Conservation (phyloP, 2,329 filamentous ascomycete genomes). For the Hypoxylon sp. region DNA sequence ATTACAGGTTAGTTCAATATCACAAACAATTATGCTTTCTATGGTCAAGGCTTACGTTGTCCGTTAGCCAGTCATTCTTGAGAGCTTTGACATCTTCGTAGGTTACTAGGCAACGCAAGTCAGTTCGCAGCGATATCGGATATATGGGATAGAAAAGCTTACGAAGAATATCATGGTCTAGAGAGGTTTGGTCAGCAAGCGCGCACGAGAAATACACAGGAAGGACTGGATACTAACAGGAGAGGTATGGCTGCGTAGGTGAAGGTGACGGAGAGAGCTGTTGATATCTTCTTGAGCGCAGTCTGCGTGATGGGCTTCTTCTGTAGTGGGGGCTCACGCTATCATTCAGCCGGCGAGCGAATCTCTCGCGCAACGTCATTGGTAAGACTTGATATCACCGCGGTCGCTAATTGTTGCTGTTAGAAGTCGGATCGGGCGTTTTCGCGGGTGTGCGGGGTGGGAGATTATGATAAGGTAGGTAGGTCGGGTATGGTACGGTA, state of each 20-base stretch:
- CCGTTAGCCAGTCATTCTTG: conserved; percentile 94
- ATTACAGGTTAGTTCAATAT: conserved; percentile 48
- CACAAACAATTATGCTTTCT: neutral
- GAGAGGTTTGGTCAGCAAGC: conserved; percentile 44
- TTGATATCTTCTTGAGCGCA: conserved; percentile 51
- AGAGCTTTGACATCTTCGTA: conserved; percentile 90
- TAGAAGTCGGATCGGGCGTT: neutral
- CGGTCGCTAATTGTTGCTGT: conserved; percentile 3
- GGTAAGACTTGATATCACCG: conserved; percentile 26
- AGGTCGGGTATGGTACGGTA: neutral
- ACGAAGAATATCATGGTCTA: conserved; percentile 59
- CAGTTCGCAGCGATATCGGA: conserved; percentile 25
- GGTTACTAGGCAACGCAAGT: conserved; percentile 73
- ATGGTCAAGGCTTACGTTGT: conserved; percentile 78
- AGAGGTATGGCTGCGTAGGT: conserved; percentile 61
- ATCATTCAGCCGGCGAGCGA: conserved; percentile 53
- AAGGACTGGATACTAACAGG: conserved; percentile 57
- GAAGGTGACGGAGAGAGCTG: conserved; percentile 56
- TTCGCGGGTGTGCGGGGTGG: conserved; percentile 6
- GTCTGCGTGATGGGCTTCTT: conserved; percentile 41
- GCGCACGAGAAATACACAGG: conserved; percentile 10
- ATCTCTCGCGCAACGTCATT: conserved; percentile 55
- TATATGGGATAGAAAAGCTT: conserved; percentile 40
- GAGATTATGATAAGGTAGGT: conserved; percentile 1
- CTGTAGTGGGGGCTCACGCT: conserved; percentile 52